Evolutionary conservation across 129 eudicot species (phyloP).

Genomic region (Chrysanthemum makinoi): DNA sequence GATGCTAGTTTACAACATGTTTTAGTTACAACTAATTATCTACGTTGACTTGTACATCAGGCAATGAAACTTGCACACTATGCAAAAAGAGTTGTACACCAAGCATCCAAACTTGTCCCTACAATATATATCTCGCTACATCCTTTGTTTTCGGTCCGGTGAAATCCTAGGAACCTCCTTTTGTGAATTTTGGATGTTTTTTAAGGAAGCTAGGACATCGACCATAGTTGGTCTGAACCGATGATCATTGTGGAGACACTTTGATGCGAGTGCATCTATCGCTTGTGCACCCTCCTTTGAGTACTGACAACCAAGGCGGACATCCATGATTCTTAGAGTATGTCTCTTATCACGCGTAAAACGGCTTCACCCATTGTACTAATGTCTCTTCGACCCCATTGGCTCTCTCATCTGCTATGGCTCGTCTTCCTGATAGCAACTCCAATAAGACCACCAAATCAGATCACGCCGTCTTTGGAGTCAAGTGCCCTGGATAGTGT

Average conservation of each 20-base stretch:
- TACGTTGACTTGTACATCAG: slow-evolving; percentile 25
- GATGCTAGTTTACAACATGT: no score
- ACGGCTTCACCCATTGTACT: slow-evolving; percentile 78
- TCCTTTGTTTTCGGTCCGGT: slow-evolving; percentile 4
- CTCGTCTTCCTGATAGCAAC: slow-evolving; percentile 76
- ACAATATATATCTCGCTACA: background rate
- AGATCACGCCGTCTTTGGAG: slow-evolving; percentile 69
- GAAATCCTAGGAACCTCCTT: slow-evolving; percentile 28
- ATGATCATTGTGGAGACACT: slow-evolving; percentile 61
- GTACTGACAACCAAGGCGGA: slow-evolving; percentile 69
- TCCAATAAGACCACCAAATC: slow-evolving; percentile 68
- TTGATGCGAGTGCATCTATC: slow-evolving; percentile 50
- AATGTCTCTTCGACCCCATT: slow-evolving; percentile 63
- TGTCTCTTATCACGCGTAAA: slow-evolving; percentile 52
- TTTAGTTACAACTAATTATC: background rate
- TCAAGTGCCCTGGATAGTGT: slow-evolving; percentile 53
- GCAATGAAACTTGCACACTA: background rate
- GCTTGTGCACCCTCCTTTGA: slow-evolving; percentile 61
- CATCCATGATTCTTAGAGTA: slow-evolving; percentile 73
- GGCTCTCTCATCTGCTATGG: slow-evolving; percentile 53
- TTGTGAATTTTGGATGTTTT: slow-evolving; percentile 34
- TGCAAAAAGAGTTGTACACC: slow-evolving; percentile 12
- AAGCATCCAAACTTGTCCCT: background rate
- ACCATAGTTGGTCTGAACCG: slow-evolving; percentile 59
- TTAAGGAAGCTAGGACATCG: slow-evolving; percentile 47